Base-by-base conservation (phyloP, 1,284 basidiomycete species). In the Cerrena zonata region DNA sequence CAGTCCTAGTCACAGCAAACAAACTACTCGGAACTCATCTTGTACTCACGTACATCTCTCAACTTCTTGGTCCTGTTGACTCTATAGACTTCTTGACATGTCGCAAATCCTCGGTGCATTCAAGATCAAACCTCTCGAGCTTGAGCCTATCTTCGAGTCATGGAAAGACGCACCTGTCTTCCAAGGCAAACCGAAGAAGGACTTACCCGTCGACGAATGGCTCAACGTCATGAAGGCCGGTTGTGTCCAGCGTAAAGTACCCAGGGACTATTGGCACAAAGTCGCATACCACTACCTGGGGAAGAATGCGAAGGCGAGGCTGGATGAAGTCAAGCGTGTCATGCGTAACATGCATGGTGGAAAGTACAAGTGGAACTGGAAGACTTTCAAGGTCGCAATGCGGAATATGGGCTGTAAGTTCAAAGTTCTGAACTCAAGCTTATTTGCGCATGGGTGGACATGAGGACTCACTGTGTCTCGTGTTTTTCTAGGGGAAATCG, bases 301-400 rank as follows among this genome's bases (percentile, higher is more conserved):
- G 1, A 74, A 73, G 23, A 78, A 79, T 58, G 85, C 86, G 15
- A 79, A 71, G 64, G 70, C 70, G 38, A 80, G 85, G 52, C 71
- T 89, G 54, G 69, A 76, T 37, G 84, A 87, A 62, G 68, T 89
- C 50, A 86, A 86, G 66, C 74, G 74, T 24, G 84, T 89, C 53
- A 78, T 89, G 71, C 69, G 75, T 45, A 79, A 84, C 61, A 78
- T 89, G 58, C 77, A 89, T 53, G 85, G 84, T 5, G 82, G 84
- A 18, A 82, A 79, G 58, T 87, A 87, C 60, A 72, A 78, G 37
- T 89, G 86, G 86, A 82, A 76, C 54, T 89, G 86, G 86, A 84
- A 86, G 69, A 83, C 79, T 56, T 89, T 84, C 70, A 80, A 77
- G 68, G 73, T 84, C 47, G 86, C 86, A 3, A 83, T 89, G 78